Percentiles rank a stretch among this genome's conserved stretches.
Conservation (phyloP, 2,329 filamentous ascomycete genomes). For the Cadophora luteo-olivacea region DNA sequence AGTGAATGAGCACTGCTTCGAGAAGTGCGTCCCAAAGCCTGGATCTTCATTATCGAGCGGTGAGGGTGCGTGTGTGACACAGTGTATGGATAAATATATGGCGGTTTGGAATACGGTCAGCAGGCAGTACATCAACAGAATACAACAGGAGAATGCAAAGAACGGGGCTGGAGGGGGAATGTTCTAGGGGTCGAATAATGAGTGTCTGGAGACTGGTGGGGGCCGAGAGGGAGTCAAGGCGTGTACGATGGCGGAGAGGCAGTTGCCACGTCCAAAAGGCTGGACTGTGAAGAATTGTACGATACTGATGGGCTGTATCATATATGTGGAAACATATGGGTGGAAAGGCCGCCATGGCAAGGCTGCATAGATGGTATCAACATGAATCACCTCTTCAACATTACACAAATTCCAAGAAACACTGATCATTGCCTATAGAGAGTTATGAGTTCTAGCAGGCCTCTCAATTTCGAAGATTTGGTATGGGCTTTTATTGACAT, state of each 20-base stretch:
- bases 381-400: conserved; percentile 28
- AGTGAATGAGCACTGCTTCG: conserved; percentile 83
- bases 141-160: conserved; percentile 42
- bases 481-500: background rate
- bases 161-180: conserved; percentile 35
- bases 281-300: conserved; percentile 15
- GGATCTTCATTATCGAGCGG: conserved; percentile 65
- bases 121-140: conserved; percentile 64
- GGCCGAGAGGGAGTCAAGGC: background rate
- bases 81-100: conserved; percentile 89
- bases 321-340: conserved; percentile 11
- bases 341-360: background rate
- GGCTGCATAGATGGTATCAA: conserved; percentile 17
- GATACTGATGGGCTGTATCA: conserved; percentile 25
- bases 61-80: conserved; percentile 74
- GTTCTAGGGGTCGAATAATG: conserved; percentile 31
- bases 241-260: background rate
- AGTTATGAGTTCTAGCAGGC: background rate
- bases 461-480: background rate
- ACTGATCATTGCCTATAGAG: background rate
- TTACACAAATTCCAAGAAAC: background rate
- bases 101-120: conserved; percentile 78
- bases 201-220: background rate
- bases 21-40: conserved; percentile 76
- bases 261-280: background rate